Base-by-base conservation (phyloP, 2,329 filamentous ascomycete species). In the Cladosporium sp. region DNA sequence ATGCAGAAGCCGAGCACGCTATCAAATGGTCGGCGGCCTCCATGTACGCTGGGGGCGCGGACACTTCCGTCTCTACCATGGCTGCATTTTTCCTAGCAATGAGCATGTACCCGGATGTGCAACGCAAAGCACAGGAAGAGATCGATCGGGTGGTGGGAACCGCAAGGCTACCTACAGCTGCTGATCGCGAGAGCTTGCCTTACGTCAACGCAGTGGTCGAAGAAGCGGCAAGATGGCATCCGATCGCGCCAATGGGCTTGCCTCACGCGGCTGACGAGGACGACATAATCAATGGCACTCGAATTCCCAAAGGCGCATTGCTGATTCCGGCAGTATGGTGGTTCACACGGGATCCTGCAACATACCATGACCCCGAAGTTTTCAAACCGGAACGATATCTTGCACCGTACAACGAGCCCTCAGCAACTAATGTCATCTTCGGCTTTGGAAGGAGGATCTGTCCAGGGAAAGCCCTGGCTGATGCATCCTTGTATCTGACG, bases 251-350 rank as follows among this genome's bases (percentile, higher is more conserved):
- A 13, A 61, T 65, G 3, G 67, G 63, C 4, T 47, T 68, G 0
- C 75, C 77, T 0, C 77, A 80, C 53, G 73, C 74, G 47, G 75
- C 74, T 0, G 74, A 71, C 32, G 54, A 64, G 67, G 75, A 78
- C 50, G 73, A 75, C 52, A 67, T 62, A 60, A 68, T 74, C 47
- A 70, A 73, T 45, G 76, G 74, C 13, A 73, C 72, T 19, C 64
- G 67, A 4, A 70, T 79, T 32, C 76, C 77, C 3, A 74, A 72
- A 35, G 72, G 70, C 1, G 71, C 70, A 2, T 70, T 69, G 4
- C 63, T 76, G 5, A 64, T 78, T 4, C 64, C 75, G 3, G 75
- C 68, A 36, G 65, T 64, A 1, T 74, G 64, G 66, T 73, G 71
- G 17, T 71, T 60, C 50, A 74, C 76, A 47, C 64, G 71, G 32